phyloP scores from a whole-genome alignment of 768 basidiomycete species.

The Hypholoma sublateritium region DNA sequence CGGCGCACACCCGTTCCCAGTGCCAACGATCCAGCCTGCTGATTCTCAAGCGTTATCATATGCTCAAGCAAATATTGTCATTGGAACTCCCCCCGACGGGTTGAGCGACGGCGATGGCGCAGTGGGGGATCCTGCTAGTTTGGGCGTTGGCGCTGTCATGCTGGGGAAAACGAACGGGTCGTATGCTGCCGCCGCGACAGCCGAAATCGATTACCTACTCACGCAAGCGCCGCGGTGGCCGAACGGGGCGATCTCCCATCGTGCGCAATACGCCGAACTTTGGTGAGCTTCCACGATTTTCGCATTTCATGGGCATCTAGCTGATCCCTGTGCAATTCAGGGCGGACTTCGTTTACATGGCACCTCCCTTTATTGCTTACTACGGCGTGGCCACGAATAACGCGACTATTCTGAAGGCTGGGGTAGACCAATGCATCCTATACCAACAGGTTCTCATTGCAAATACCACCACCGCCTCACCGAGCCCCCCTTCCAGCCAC shows the following conservation, averaged over 20 bases:
- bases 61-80: conserved; percentile 34
- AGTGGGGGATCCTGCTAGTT: conserved; percentile 45
- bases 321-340: conserved; percentile 21
- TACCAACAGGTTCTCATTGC: conserved; percentile 37
- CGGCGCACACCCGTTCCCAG: conserved; percentile 34
- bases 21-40: conserved; percentile 20
- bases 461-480: conserved; percentile 20
- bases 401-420: conserved; percentile 31
- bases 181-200: conserved; percentile 31
- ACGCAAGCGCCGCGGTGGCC: conserved; percentile 33
- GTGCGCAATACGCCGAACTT: conserved; percentile 34
- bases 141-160: conserved; percentile 46
- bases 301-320: neutral
- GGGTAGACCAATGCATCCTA: conserved; percentile 36
- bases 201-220: conserved; percentile 33
- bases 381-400: conserved; percentile 40
- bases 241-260: conserved; percentile 50
- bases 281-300: conserved; percentile 32
- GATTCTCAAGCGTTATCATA: conserved; percentile 33
- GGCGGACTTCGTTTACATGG: conserved; percentile 54
- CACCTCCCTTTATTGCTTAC: conserved; percentile 50
- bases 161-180: conserved; percentile 35
- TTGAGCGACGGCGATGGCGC: conserved; percentile 40
- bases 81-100: conserved; percentile 34
- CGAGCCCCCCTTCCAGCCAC: conserved; percentile 4